Conservation (phyloP, 108 stramenopile genomes). For the Bacterosira constricta region DNA sequence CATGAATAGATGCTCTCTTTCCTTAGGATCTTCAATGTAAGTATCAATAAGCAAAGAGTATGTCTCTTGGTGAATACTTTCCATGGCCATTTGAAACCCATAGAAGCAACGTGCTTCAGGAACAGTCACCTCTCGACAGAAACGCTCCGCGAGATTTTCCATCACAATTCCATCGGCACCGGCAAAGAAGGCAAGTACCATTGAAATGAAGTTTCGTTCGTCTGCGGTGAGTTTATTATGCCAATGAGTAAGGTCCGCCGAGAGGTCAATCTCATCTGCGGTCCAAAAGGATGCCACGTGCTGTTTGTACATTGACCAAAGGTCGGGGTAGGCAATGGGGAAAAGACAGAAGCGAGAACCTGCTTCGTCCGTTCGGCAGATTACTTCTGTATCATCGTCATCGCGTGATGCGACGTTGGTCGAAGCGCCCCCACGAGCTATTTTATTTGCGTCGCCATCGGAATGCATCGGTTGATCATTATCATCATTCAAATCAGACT, state of each 20-base stretch:
- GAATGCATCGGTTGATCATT: no score
- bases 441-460: background rate
- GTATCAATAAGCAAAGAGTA: slow-evolving; percentile 89
- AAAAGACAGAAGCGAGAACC: slow-evolving; percentile 90
- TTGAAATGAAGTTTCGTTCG: slow-evolving; percentile 88
- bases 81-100: slow-evolving; percentile 94
- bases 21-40: slow-evolving; percentile 80
- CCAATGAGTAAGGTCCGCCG: slow-evolving; percentile 92
- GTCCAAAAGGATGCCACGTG: slow-evolving; percentile 98
- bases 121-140: slow-evolving; percentile 84
- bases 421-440: slow-evolving; percentile 12
- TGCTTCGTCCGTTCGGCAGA: slow-evolving; percentile 76
- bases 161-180: slow-evolving; percentile 92
- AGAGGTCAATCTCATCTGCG: slow-evolving; percentile 96
- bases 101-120: slow-evolving; percentile 93
- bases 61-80: slow-evolving; percentile 91
- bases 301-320: slow-evolving; percentile 98
- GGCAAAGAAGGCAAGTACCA: slow-evolving; percentile 88
- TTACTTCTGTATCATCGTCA: slow-evolving; percentile 35
- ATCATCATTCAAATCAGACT: background rate
- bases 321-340: slow-evolving; percentile 87
- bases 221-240: slow-evolving; percentile 76
- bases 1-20: slow-evolving; percentile 67
- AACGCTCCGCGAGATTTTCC: slow-evolving; percentile 87
- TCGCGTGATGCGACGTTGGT: background rate